Conservation (phyloP, 2,329 filamentous ascomycete species). For the Celoporthe dispersa region DNA sequence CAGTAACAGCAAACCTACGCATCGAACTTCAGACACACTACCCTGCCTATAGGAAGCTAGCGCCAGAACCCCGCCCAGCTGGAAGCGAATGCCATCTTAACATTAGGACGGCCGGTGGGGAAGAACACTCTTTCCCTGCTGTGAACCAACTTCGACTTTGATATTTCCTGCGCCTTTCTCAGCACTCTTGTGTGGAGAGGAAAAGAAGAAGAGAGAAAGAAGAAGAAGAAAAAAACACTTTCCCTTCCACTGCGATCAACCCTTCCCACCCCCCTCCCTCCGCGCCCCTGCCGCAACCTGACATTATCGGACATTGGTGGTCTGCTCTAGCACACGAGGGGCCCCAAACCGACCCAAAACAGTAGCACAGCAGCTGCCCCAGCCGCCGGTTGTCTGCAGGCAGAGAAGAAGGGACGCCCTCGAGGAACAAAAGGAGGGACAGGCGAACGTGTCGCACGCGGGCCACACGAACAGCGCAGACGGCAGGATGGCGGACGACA, state of each 20-base stretch:
- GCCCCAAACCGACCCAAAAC: not conserved
- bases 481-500: constrained; percentile 26
- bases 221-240: too few species aligned
- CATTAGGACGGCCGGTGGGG: not conserved
- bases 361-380: constrained; percentile 14
- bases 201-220: too few species aligned
- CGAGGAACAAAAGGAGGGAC: not conserved
- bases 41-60: not conserved
- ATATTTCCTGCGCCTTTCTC: not conserved
- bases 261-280: not conserved
- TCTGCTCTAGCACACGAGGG: not conserved
- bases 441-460: not conserved
- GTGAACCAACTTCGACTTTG: not conserved
- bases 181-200: not conserved
- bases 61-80: constrained; percentile 8
- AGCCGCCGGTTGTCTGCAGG: not conserved
- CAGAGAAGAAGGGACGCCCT: not conserved
- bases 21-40: not conserved
- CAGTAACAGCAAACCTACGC: not conserved
- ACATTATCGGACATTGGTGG: constrained; percentile 5
- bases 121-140: not conserved
- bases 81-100: not conserved
- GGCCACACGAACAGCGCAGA: not conserved
- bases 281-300: not conserved
- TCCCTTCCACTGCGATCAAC: not conserved